Evolutionary conservation across 108 stramenopile genomes (phyloP).

Genomic region (Discostella pseudostelligera): DNA sequence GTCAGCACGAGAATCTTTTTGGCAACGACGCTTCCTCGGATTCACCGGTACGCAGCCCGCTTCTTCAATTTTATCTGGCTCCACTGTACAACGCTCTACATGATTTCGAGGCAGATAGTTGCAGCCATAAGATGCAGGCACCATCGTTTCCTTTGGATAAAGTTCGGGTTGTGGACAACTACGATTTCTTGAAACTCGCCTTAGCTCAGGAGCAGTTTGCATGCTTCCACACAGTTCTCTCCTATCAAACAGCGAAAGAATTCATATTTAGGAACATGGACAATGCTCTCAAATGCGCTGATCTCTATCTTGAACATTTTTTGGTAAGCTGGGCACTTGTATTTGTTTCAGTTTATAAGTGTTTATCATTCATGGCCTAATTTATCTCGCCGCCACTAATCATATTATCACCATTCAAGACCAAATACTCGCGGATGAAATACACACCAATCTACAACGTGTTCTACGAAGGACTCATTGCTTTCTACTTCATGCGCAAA

Average conservation of each 20-base stretch:
- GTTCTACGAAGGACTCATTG: slow-evolving; percentile 8
- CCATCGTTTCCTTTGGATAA: slow-evolving; percentile 5
- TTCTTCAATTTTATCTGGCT: slow-evolving; percentile 1
- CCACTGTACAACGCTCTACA: background rate
- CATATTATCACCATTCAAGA: background rate
- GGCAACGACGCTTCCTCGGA: background rate
- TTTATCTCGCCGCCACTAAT: background rate
- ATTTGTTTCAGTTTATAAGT: background rate
- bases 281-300: slow-evolving; percentile 1
- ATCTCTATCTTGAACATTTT: background rate
- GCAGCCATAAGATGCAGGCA: too few relatives aligned
- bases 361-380: background rate
- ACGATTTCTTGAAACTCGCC: slow-evolving; percentile 2
- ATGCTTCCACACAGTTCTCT: background rate
- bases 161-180: background rate
- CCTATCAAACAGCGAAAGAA: background rate
- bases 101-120: background rate
- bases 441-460: background rate
- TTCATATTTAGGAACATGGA: slow-evolving; percentile 8
- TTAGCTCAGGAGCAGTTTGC: background rate
- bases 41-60: background rate
- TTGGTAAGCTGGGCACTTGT: background rate
- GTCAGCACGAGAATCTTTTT: background rate
- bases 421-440: background rate
- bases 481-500: slow-evolving; percentile 13